Evolutionary conservation across 2,329 filamentous ascomycete species (phyloP).

Genomic region (Neofusicoccum laricinum): DNA sequence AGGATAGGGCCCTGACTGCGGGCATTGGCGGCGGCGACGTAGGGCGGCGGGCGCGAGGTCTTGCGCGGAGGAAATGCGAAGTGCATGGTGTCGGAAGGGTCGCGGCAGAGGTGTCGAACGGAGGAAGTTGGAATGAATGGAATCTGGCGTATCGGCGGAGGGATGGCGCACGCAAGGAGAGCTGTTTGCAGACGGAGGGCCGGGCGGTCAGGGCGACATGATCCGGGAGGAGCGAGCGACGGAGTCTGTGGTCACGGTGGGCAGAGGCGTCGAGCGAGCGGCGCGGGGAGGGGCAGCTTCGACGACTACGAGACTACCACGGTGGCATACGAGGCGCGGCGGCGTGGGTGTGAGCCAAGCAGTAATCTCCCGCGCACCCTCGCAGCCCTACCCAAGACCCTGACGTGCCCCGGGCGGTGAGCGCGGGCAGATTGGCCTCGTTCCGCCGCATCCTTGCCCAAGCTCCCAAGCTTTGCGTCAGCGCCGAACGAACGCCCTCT

Average conservation of each 20-base stretch:
- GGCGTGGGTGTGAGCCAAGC: not conserved
- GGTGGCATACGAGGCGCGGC: conserved; percentile 8
- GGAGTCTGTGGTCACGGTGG: not conserved
- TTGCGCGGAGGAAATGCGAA: conserved; percentile 87
- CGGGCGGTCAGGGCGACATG: conserved; percentile 7
- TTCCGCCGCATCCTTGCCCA: not conserved
- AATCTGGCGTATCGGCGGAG: conserved; percentile 2
- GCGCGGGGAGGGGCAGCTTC: not conserved
- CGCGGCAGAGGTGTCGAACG: not conserved
- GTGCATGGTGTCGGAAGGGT: conserved; percentile 61
- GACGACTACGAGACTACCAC: not conserved
- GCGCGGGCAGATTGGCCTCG: not conserved
- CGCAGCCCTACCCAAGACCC: not conserved
- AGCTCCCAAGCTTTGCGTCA: not conserved
- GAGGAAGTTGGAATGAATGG: not conserved
- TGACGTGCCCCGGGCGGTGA: conserved; percentile 6
- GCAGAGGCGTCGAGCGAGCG: not conserved
- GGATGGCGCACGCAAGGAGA: conserved; percentile 15
- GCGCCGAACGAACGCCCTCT: not conserved
- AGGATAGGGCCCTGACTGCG: conserved; percentile 53
- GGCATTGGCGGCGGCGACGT: conserved; percentile 46
- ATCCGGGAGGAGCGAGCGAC: not conserved
- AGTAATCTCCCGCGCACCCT: not conserved
- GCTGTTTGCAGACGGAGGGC: not conserved
- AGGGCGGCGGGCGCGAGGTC: conserved; percentile 71